Base-by-base conservation (phyloP, 225 moss, liverwort and hornwort species). In the Anthoceros angustus region DNA sequence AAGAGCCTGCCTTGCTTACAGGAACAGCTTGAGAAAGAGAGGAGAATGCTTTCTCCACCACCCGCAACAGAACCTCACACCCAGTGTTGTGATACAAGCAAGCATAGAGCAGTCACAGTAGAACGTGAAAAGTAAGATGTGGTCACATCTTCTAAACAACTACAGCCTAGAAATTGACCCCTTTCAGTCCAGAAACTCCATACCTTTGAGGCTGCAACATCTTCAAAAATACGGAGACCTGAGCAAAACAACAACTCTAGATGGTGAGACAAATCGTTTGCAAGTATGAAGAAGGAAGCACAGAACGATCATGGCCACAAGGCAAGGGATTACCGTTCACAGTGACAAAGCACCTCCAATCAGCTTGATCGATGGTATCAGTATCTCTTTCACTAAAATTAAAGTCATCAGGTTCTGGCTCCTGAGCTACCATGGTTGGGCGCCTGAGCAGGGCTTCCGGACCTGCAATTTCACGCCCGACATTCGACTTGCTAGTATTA, bases 171-270 rank as follows among this genome's bases (percentile, higher is more conserved):
- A 32, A 32, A 4, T 32, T 32, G 32, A 32, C 4, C 32, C 32
- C 32, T 32, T 32, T 4, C 2, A 32, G 32, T 32, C 32, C 32
- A 32, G 32, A 55, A 14, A 41, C 23, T 55, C 55, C 55, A 18
- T 80, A 88, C 88, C 86, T 88, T 86, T 12, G 82, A 82, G 65
- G 77, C 74, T 69, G 86, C 74, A 42, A 74, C 64, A 71, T 88
- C 88, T 80, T 88, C 88, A 77, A 88, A 86, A 25, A 80, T 76
- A 24, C 88, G 83, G 66, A 88, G 86, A 70, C 88, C 88, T 88
- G 67, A 64, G 46, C 61, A 42, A 55, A 63, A 64, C 66, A 74
- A 16, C 42, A 65, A 68, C 23, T 50, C 26, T 39, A 66, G 3
- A 16, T 23, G 48, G 72, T 6, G 14, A 63, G 12, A 75, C 64